These are phyloP conservation scores for Alternaria sp. DNA, from an alignment of 2,329 filamentous ascomycete genomes.

Conservation along the genomic window DNA sequence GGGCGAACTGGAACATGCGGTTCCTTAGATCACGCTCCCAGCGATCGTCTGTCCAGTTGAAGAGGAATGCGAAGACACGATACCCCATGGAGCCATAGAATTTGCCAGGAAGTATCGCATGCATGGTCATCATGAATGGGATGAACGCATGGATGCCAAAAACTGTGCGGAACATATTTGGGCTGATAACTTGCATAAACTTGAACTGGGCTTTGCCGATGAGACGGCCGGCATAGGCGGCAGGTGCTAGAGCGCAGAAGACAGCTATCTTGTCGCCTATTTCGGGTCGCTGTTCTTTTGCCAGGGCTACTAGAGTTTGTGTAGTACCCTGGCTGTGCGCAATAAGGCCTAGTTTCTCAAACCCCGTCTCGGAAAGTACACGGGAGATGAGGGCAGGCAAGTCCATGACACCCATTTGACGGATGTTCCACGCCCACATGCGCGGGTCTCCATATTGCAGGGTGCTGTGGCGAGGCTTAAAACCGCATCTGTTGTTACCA, in stretches of 20 bases:
- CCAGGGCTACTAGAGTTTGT: conserved; percentile 84
- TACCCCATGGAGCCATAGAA: conserved; percentile 87
- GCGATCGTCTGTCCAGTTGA: conserved; percentile 82
- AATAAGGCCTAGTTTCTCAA: conserved; percentile 81
- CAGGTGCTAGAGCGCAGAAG: conserved; percentile 89
- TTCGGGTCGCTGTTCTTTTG: conserved; percentile 88
- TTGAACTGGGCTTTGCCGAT: conserved; percentile 90
- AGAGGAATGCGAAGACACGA: conserved; percentile 86
- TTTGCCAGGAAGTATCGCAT: conserved; percentile 68
- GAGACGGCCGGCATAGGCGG: conserved; percentile 85
- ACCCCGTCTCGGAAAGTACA: conserved; percentile 82
- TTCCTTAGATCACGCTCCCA: conserved; percentile 84
- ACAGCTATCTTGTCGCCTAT: conserved; percentile 83
- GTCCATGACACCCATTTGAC: conserved; percentile 91
- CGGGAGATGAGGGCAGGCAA: conserved; percentile 81
- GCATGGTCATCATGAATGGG: conserved; percentile 89
- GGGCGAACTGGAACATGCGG: conserved; percentile 90
- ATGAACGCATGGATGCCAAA: conserved; percentile 96
- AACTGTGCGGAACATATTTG: conserved; percentile 76
- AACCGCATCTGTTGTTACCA: conserved; percentile 91
- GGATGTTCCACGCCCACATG: conserved; percentile 95
- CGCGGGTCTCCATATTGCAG: conserved; percentile 79
- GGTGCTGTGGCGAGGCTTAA: conserved; percentile 76
- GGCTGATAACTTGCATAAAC: conserved; percentile 84
- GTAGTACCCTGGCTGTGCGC: conserved; percentile 93